phyloP scores from a whole-genome alignment of 768 basidiomycete species.

The Podaxis carcinomalis region DNA sequence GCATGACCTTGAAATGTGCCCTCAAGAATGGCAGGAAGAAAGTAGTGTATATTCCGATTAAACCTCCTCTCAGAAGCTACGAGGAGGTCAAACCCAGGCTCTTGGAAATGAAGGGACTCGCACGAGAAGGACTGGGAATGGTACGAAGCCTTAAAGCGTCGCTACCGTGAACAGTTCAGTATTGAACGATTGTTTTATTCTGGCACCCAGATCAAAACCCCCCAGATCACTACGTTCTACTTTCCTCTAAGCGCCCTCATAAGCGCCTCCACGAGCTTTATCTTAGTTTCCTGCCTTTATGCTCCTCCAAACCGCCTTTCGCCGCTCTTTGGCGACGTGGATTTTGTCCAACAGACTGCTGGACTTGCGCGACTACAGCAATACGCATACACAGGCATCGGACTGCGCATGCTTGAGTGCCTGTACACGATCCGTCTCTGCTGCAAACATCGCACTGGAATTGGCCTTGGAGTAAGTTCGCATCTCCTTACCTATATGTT shows the following conservation, averaged over 20 bases:
- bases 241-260: conserved; percentile 30
- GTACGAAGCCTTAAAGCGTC: conserved; percentile 29
- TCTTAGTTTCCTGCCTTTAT: neutral
- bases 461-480: neutral
- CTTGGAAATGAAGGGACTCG: conserved; percentile 76
- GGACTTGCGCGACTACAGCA: neutral
- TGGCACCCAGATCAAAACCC: conserved; percentile 48
- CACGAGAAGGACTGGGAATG: conserved; percentile 79
- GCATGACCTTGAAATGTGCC: conserved; percentile 66
- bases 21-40: conserved; percentile 44
- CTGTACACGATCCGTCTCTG: neutral
- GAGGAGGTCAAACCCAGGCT: conserved; percentile 81
- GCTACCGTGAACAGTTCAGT: too few relatives aligned
- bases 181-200: neutral
- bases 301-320: neutral
- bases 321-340: neutral
- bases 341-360: neutral
- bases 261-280: neutral
- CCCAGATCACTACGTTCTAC: conserved; percentile 54
- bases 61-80: conserved; percentile 70
- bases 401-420: neutral
- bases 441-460: neutral
- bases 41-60: conserved; percentile 52
- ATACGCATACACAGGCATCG: neutral
- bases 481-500: too few relatives aligned